phyloP scores from a whole-genome alignment of 192 early-diverging fungal genomes.

The Linderina pennispora region DNA sequence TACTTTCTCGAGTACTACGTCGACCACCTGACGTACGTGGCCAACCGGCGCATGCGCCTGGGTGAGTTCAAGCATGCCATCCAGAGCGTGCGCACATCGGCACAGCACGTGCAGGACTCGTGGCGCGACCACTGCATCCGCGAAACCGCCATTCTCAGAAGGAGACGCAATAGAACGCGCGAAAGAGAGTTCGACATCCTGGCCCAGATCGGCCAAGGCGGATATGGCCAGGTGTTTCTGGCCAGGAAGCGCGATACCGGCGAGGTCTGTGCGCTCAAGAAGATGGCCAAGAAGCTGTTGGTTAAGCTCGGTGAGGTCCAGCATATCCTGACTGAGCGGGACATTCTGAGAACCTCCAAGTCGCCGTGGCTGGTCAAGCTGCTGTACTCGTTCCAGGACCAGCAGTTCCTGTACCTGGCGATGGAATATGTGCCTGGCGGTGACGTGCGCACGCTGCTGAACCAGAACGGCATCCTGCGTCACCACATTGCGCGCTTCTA shows the following conservation, averaged over 20 bases:
- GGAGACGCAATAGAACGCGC: conserved; percentile 57
- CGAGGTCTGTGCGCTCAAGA: conserved; percentile 67
- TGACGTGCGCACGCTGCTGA: conserved; percentile 72
- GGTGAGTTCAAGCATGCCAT: conserved; percentile 50
- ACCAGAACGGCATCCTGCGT: conserved; percentile 62
- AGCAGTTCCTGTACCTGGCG: conserved; percentile 62
- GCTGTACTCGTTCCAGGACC: conserved; percentile 83
- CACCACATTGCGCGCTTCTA: conserved; percentile 81
- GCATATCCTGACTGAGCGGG: conserved; percentile 68
- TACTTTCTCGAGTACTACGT: conserved; percentile 79
- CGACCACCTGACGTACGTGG: conserved; percentile 65
- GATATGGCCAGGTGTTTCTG: conserved; percentile 72
- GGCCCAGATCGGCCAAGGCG: conserved; percentile 70
- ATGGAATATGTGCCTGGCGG: conserved; percentile 65
- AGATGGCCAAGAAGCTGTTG: conserved; percentile 64
- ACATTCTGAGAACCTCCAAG: conserved; percentile 60
- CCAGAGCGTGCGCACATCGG: conserved; percentile 30
- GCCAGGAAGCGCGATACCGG: conserved; percentile 60
- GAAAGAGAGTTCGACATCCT: conserved; percentile 62
- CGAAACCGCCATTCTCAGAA: conserved; percentile 54
- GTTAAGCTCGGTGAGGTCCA: conserved; percentile 59
- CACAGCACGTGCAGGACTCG: conserved; percentile 46
- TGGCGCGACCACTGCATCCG: conserved; percentile 53
- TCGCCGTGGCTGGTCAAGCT: conserved; percentile 82
- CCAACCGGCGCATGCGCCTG: conserved; percentile 55